A percentile compares a stretch with the other conserved stretches of the same genome.
Evolutionary conservation across 164 flowering plant genomes (phyloP).

Genomic region (Chimonanthus praecox): DNA sequence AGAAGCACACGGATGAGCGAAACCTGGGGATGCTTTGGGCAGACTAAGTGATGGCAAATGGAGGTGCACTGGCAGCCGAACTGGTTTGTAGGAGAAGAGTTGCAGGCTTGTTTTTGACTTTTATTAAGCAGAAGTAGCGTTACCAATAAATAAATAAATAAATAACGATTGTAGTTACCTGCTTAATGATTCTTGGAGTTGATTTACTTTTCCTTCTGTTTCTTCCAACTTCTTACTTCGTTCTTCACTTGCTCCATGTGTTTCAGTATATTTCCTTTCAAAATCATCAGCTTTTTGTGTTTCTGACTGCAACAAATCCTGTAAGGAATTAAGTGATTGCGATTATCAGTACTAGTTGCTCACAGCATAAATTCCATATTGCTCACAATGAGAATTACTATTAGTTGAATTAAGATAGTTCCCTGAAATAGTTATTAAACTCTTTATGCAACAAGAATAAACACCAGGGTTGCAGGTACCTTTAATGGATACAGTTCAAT

Average conservation of each 20-base stretch:
- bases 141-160: no score
- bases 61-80: not conserved
- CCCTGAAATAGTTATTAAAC: not conserved
- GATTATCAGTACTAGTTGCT: not conserved
- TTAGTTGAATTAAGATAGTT: no score
- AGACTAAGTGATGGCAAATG: no score
- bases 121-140: not conserved
- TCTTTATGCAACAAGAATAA: constrained; percentile 1
- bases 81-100: not conserved
- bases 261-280: constrained; percentile 47
- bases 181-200: constrained; percentile 67
- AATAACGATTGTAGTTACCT: constrained; percentile 32
- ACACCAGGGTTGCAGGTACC: not conserved
- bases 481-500: constrained; percentile 1
- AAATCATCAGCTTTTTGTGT: constrained; percentile 49
- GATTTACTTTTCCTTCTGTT: constrained; percentile 60
- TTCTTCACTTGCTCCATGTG: constrained; percentile 48
- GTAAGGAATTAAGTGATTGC: constrained; percentile 6
- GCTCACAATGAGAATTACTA: not conserved
- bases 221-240: constrained; percentile 57
- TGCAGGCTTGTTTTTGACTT: not conserved
- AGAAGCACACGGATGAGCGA: no score
- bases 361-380: not conserved
- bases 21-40: no score
- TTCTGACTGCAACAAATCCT: constrained; percentile 55